Percentiles rank a stretch among this genome's conserved stretches.
Evolutionary conservation across 106 monocot genomes (phyloP).

Genomic region (Dendrobium catenatum): DNA sequence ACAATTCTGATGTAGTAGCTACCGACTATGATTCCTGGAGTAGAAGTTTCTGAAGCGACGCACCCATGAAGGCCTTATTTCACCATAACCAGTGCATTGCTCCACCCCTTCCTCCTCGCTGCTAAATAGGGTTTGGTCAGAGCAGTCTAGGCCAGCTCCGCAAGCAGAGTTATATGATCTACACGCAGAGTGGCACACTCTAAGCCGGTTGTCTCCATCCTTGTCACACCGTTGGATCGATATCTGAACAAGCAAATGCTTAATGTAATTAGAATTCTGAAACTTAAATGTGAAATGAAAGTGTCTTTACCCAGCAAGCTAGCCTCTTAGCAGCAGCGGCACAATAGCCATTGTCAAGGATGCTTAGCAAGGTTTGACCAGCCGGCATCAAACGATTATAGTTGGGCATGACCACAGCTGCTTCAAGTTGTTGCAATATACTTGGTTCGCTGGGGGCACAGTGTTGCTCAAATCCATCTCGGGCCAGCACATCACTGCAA

Average conservation of each 20-base stretch:
- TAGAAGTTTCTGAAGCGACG: constrained; percentile 43
- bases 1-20: not conserved
- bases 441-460: constrained; percentile 92
- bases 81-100: constrained; percentile 90
- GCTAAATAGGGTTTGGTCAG: constrained; percentile 94
- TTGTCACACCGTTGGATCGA: constrained; percentile 92
- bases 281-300: not conserved
- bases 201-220: constrained; percentile 93
- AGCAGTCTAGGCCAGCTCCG: constrained; percentile 85
- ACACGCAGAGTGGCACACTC: constrained; percentile 97
- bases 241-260: constrained; percentile 41
- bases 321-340: constrained; percentile 84
- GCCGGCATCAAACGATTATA: constrained; percentile 85
- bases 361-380: constrained; percentile 53
- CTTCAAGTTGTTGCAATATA: constrained; percentile 88
- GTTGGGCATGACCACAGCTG: constrained; percentile 86
- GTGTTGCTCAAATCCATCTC: constrained; percentile 66
- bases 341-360: constrained; percentile 76
- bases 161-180: constrained; percentile 80
- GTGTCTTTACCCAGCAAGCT: constrained; percentile 87
- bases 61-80: constrained; percentile 71
- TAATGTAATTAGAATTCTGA: not conserved
- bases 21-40: constrained; percentile 4
- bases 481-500: constrained; percentile 70
- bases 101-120: constrained; percentile 78